Percentiles rank a stretch among this genome's conserved stretches.
Evolutionary conservation across 495 filamentous ascomycete genomes (phyloP).

Genomic region (Hypoxylon crocopeplum): DNA sequence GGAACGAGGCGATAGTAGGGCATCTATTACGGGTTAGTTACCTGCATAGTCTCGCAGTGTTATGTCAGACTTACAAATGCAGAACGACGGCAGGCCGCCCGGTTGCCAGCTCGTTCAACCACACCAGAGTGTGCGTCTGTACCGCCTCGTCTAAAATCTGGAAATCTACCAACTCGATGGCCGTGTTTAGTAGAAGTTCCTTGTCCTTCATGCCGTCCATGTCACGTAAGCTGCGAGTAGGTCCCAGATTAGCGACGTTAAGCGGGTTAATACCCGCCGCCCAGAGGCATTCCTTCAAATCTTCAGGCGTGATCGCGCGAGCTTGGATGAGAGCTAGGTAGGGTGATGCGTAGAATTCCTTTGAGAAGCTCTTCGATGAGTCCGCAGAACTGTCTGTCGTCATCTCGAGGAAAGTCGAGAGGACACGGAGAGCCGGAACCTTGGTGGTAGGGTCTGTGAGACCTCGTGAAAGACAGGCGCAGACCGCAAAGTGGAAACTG

Average conservation of each 20-base stretch:
- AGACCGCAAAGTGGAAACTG: conserved; percentile 68
- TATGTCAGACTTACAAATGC: conserved; percentile 50
- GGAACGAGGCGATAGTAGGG: conserved; percentile 55
- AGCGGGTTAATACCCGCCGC: conserved; percentile 53
- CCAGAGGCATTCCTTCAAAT: conserved; percentile 60
- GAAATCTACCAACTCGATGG: conserved; percentile 64
- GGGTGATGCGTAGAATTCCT: conserved; percentile 51
- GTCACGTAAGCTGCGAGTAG: conserved; percentile 48
- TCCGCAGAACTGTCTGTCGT: conserved; percentile 47
- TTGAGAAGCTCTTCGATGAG: conserved; percentile 28
- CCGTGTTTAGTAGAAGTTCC: conserved; percentile 62
- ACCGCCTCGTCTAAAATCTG: conserved; percentile 60
- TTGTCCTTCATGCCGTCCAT: conserved; percentile 56
- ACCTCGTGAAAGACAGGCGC: conserved; percentile 65
- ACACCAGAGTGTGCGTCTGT: conserved; percentile 58
- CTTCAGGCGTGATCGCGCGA: conserved; percentile 51
- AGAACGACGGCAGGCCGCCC: conserved; percentile 56
- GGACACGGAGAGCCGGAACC: conserved; percentile 58
- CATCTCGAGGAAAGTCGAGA: conserved; percentile 67
- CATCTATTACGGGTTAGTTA: conserved; percentile 44
- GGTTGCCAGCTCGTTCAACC: conserved; percentile 57
- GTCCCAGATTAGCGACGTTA: conserved; percentile 40
- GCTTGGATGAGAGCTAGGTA: conserved; percentile 60
- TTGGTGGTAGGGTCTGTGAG: conserved; percentile 66
- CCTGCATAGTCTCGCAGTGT: background rate